These are phyloP conservation scores for Hortaea werneckii DNA, from an alignment of 2,329 filamentous ascomycete genomes.

Conservation along the genomic window DNA sequence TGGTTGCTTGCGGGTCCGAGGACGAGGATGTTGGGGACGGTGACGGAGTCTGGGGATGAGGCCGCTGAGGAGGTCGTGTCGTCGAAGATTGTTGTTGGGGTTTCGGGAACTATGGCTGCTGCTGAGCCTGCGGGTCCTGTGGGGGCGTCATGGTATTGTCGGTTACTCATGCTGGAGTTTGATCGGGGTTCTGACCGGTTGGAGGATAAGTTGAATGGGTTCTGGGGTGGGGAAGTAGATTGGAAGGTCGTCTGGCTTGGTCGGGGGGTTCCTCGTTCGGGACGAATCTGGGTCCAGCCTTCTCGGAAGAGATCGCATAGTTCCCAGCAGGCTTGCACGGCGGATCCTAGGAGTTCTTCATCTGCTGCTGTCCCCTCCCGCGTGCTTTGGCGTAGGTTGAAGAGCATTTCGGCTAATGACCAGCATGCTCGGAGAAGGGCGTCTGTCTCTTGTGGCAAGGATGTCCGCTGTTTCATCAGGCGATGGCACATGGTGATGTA, in stretches of 20 bases:
- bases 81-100: slow-evolving; percentile 89
- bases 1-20: slow-evolving; percentile 55
- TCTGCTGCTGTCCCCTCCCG: slow-evolving; percentile 63
- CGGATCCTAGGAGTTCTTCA: slow-evolving; percentile 75
- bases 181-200: slow-evolving; percentile 17
- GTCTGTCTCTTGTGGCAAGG: slow-evolving; percentile 71
- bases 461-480: slow-evolving; percentile 85
- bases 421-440: slow-evolving; percentile 77
- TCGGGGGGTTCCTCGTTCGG: slow-evolving; percentile 74
- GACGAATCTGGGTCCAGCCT: slow-evolving; percentile 80
- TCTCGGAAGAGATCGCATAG: slow-evolving; percentile 87
- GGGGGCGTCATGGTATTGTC: slow-evolving; percentile 35
- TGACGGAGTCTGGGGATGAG: slow-evolving; percentile 62
- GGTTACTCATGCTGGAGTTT: slow-evolving; percentile 40
- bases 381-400: slow-evolving; percentile 74
- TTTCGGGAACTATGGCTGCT: slow-evolving; percentile 55
- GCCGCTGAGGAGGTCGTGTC: slow-evolving; percentile 58
- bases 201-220: slow-evolving; percentile 11
- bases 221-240: slow-evolving; percentile 6
- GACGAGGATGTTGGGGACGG: slow-evolving; percentile 78
- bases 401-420: slow-evolving; percentile 85
- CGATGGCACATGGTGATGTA: slow-evolving; percentile 90
- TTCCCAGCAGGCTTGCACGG: slow-evolving; percentile 90
- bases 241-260: slow-evolving; percentile 56
- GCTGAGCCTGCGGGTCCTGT: slow-evolving; percentile 6